phyloP scores from a whole-genome alignment of 148 eudicot genomes.

The Persicaria tinctoria region DNA sequence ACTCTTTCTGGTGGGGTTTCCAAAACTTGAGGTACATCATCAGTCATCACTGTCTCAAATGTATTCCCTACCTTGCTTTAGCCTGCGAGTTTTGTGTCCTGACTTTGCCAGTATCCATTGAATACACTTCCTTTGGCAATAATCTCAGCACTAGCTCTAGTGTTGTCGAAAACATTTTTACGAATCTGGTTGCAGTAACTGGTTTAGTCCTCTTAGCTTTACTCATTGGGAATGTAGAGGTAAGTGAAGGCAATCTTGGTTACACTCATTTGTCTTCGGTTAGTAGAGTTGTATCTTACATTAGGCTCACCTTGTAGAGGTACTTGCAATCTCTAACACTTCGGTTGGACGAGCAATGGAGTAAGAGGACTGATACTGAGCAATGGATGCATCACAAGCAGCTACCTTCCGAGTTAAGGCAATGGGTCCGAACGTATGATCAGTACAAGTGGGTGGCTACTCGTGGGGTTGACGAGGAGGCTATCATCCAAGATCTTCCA shows the following conservation, averaged over 20 bases:
- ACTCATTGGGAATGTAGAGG: conserved; percentile 56
- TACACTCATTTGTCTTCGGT: too few relatives aligned
- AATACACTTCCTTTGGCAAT: conserved; percentile 52
- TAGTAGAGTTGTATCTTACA: not conserved
- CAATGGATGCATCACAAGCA: conserved; percentile 61
- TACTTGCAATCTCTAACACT: conserved; percentile 46
- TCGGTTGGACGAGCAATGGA: conserved; percentile 54
- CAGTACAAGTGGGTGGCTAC: conserved; percentile 64
- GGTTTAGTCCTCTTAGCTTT: conserved; percentile 46
- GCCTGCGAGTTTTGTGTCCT: not conserved
- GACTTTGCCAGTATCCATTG: not conserved
- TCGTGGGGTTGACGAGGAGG: conserved; percentile 54
- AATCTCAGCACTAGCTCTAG: conserved; percentile 39
- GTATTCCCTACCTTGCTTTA: not conserved
- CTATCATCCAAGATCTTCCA: conserved; percentile 45
- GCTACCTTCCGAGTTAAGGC: conserved; percentile 38
- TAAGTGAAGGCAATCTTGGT: conserved; percentile 24
- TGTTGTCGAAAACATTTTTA: conserved; percentile 46
- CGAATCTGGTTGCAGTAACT: conserved; percentile 30
- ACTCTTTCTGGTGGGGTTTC: conserved; percentile 53
- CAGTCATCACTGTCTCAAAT: too few relatives aligned
- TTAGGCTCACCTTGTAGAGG: conserved; percentile 23
- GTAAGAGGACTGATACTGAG: conserved; percentile 46
- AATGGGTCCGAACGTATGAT: conserved; percentile 41
- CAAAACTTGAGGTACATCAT: conserved; percentile 40